Conservation (phyloP, 306 rosid genomes). For the Myrica gale region DNA sequence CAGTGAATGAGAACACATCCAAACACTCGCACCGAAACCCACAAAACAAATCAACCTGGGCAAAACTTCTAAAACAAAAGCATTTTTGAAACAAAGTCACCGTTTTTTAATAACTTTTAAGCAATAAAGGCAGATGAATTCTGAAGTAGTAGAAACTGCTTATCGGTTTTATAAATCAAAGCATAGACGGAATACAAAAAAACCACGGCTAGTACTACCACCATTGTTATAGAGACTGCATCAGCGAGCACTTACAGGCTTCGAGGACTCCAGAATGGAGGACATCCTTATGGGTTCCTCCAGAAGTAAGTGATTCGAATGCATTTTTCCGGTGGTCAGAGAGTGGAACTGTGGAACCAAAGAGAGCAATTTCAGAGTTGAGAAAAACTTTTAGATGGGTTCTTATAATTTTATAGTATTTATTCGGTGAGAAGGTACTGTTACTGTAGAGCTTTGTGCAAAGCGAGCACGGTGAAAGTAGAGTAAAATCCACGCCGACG, state of each 20-base stretch:
- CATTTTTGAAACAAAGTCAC: not conserved
- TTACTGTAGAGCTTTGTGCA: no score
- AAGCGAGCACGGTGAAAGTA: no score
- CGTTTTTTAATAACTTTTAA: not conserved
- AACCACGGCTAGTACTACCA: not conserved
- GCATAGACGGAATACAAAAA: not conserved
- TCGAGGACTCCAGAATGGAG: conserved; percentile 75
- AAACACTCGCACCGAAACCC: conserved; percentile 12
- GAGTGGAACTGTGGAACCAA: not conserved
- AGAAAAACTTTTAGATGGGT: not conserved
- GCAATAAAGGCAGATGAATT: not conserved
- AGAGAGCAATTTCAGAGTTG: not conserved
- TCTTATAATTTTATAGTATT: no score
- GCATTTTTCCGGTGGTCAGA: conserved; percentile 41
- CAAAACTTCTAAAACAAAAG: not conserved
- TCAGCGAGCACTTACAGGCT: conserved; percentile 48
- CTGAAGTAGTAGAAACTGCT: not conserved
- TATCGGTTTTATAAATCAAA: not conserved
- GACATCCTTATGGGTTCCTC: conserved; percentile 89
- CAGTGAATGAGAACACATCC: conserved; percentile 14
- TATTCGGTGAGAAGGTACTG: no score
- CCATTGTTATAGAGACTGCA: not conserved
- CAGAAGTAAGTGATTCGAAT: conserved; percentile 57
- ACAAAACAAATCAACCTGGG: not conserved
- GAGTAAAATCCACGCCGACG: no score